These are phyloP conservation scores for Cystobasidium pallidum DNA, from an alignment of 1,284 basidiomycete species.

Conservation along the genomic window DNA sequence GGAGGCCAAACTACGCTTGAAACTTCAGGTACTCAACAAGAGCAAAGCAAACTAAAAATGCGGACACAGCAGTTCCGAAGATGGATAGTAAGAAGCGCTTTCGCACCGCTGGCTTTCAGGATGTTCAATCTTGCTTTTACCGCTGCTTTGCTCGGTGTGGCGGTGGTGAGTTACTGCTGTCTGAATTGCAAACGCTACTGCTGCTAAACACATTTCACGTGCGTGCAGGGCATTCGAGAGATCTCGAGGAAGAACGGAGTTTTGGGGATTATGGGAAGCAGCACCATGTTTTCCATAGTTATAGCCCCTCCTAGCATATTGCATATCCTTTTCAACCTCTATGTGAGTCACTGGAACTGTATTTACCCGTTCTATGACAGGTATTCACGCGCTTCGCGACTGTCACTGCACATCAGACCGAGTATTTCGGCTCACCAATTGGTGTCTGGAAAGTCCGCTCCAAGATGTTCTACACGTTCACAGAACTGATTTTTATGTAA, in stretches of 20 bases:
- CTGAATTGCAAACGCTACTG: too few species aligned
- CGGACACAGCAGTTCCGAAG: constrained; percentile 53
- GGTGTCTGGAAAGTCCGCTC: constrained; percentile 83
- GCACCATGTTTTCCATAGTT: constrained; percentile 79
- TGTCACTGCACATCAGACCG: too few species aligned
- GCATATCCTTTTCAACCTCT: constrained; percentile 78
- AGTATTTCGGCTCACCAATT: constrained; percentile 87
- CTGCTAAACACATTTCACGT: too few species aligned
- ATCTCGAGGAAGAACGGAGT: constrained; percentile 57
- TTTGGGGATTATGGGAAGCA: constrained; percentile 75
- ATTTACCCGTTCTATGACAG: too few species aligned
- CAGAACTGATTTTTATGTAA: constrained; percentile 77
- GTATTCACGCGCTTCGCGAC: too few species aligned
- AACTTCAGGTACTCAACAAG: constrained; percentile 24
- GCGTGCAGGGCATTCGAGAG: constrained; percentile 23
- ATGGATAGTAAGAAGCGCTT: constrained; percentile 57
- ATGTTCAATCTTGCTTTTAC: constrained; percentile 82
- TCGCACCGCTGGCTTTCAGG: constrained; percentile 70
- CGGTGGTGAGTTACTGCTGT: constrained; percentile 76
- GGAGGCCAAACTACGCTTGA: constrained; percentile 31
- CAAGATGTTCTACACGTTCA: constrained; percentile 62
- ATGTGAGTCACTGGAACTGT: constrained; percentile 47
- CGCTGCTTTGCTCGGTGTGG: constrained; percentile 74
- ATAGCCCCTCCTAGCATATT: constrained; percentile 80
- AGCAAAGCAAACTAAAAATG: constrained; percentile 56